A percentile compares a stretch with the other conserved stretches of the same genome.
Conservation (phyloP, 495 filamentous ascomycete genomes). For the Hypoxylon trugodes region DNA sequence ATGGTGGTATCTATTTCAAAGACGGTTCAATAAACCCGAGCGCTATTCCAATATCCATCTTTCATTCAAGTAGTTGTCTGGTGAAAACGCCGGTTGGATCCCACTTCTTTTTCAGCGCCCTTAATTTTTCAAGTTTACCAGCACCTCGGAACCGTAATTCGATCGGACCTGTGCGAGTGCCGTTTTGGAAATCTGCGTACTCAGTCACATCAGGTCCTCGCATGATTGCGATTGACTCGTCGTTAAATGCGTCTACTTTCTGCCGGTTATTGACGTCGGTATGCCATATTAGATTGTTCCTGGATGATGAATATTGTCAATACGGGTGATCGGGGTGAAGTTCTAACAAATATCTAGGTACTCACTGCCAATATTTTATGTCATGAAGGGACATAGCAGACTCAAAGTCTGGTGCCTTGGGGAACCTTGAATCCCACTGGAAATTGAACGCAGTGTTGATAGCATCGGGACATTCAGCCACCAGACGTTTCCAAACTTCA, state of each 20-base stretch:
- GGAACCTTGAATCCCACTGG: neutral
- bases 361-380: neutral
- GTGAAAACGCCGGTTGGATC: slow-evolving; percentile 19
- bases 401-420: neutral
- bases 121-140: slow-evolving; percentile 5
- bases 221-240: neutral
- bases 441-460: slow-evolving; percentile 1
- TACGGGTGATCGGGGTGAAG: no score
- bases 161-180: slow-evolving; percentile 11
- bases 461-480: neutral
- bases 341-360: neutral
- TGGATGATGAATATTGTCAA: neutral
- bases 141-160: slow-evolving; percentile 14
- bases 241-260: neutral
- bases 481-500: neutral
- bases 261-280: neutral
- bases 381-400: neutral
- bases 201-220: neutral
- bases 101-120: slow-evolving; percentile 16
- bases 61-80: neutral
- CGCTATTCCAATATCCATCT: no score
- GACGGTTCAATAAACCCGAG: no score
- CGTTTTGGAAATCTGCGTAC: slow-evolving; percentile 10
- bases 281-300: neutral
- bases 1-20: no score